phyloP scores from a whole-genome alignment of 306 rosid genomes.

The Prinsepia uniflora region DNA sequence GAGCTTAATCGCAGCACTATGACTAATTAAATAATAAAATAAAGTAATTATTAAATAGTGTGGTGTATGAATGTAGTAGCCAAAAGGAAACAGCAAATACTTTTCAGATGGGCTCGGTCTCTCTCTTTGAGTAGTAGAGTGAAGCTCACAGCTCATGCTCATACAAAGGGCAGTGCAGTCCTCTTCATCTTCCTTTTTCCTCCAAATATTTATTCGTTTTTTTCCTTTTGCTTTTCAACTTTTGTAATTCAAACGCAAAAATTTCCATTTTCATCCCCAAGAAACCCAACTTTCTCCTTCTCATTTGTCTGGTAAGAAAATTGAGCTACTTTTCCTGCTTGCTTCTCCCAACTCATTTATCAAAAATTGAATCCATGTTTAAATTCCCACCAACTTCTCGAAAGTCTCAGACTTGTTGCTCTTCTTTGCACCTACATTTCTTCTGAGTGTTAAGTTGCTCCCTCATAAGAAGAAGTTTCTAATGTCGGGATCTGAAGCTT shows the following conservation, averaged over 20 bases:
- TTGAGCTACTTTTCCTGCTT: not conserved
- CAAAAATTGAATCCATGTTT: not conserved
- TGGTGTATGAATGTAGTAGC: too few relatives aligned
- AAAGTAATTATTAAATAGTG: not conserved
- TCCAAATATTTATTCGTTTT: not conserved
- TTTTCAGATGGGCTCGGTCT: not conserved
- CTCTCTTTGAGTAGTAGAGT: not conserved
- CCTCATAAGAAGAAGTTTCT: not conserved
- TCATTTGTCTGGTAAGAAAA: not conserved
- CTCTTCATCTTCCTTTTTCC: not conserved
- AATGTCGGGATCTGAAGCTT: slow-evolving; percentile 30
- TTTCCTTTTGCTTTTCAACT: not conserved
- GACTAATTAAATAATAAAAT: not conserved
- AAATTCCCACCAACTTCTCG: slow-evolving; percentile 3
- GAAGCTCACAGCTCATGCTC: slow-evolving; percentile 3
- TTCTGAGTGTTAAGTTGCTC: not conserved
- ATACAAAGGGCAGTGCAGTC: not conserved
- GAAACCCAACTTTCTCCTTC: not conserved
- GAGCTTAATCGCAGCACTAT: not conserved
- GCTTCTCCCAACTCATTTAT: not conserved
- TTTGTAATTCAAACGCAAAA: slow-evolving; percentile 7
- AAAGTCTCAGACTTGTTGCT: not conserved
- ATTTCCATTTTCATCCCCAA: not conserved
- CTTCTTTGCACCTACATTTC: slow-evolving; percentile 17
- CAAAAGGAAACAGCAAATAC: not conserved